Percentiles rank a stretch among this genome's conserved stretches.
phyloP scores from a whole-genome alignment of 1,139 yeast species.

The Sugiyamaella paludigena region DNA sequence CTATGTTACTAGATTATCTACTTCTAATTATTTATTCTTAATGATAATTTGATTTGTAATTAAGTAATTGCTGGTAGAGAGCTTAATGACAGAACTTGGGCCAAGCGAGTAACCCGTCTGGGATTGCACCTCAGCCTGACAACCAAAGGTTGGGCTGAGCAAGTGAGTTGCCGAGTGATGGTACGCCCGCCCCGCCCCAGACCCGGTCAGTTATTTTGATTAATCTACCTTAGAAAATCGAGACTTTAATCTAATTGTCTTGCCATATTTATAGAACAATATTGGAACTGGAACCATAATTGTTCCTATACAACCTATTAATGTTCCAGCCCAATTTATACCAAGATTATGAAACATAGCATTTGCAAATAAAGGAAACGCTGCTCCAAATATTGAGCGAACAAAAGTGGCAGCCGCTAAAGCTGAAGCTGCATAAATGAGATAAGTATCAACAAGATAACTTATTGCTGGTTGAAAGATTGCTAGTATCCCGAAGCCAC shows the following conservation, averaged over 20 bases:
- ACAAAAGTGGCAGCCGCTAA: constrained; percentile 84
- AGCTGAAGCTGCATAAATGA: constrained; percentile 80
- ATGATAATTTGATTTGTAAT: no score
- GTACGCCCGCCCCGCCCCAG: no score
- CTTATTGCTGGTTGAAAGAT: constrained; percentile 77
- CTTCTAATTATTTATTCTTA: no score
- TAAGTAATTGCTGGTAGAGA: no score
- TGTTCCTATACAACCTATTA: constrained; percentile 67
- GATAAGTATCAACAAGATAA: constrained; percentile 77
- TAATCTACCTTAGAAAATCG: constrained; percentile 24
- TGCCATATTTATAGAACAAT: constrained; percentile 65
- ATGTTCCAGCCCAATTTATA: constrained; percentile 78
- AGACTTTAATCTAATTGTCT: constrained; percentile 48
- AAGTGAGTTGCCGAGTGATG: no score
- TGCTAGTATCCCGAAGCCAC: constrained; percentile 72
- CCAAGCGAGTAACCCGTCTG: no score
- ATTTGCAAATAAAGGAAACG: constrained; percentile 75
- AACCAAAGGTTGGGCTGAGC: no score
- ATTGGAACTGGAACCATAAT: constrained; percentile 73
- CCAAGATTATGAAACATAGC: constrained; percentile 77
- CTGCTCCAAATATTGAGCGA: constrained; percentile 61
- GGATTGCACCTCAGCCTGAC: no score
- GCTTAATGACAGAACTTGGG: no score
- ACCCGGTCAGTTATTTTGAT: no score
- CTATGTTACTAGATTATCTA: no score